phyloP scores from a whole-genome alignment of 129 eudicot genomes.

The Centrapalus pauciflorus region DNA sequence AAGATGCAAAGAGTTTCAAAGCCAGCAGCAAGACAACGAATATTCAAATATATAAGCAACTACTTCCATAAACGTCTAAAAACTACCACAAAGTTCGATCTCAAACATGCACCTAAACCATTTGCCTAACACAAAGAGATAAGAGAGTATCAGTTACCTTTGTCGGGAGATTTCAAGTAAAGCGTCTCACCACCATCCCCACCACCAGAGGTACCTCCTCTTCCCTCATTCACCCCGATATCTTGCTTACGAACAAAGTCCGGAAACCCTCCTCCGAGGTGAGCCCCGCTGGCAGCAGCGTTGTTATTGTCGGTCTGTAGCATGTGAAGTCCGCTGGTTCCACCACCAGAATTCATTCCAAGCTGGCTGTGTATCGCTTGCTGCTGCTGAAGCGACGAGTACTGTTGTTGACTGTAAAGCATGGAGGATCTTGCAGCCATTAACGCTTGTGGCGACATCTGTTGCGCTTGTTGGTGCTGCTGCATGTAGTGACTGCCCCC shows the following conservation, averaged over 20 bases:
- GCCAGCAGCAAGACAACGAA: neutral
- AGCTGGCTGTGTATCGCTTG: constrained; percentile 58
- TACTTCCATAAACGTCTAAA: neutral
- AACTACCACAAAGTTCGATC: neutral
- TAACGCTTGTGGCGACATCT: constrained; percentile 59
- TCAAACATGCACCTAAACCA: neutral
- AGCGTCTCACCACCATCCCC: constrained; percentile 46
- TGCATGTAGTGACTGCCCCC: constrained; percentile 81
- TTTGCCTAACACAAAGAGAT: constrained; percentile 7
- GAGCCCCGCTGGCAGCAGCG: constrained; percentile 19
- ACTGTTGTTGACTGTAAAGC: constrained; percentile 64
- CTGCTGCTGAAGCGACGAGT: constrained; percentile 57
- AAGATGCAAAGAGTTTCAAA: neutral
- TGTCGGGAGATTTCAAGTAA: constrained; percentile 49
- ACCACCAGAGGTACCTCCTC: constrained; percentile 34
- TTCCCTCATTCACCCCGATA: constrained; percentile 27
- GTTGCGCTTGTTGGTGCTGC: constrained; percentile 80
- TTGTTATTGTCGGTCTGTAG: constrained; percentile 49
- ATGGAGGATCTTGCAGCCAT: constrained; percentile 77
- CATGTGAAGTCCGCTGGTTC: constrained; percentile 52
- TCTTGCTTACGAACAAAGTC: constrained; percentile 53
- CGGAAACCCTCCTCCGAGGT: constrained; percentile 36
- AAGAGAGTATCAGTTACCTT: constrained; percentile 31
- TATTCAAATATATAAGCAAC: constrained; percentile 1
- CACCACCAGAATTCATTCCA: constrained; percentile 56